These are phyloP conservation scores for Tylopilus sp. DNA, from an alignment of 768 basidiomycete genomes.

Conservation along the genomic window DNA sequence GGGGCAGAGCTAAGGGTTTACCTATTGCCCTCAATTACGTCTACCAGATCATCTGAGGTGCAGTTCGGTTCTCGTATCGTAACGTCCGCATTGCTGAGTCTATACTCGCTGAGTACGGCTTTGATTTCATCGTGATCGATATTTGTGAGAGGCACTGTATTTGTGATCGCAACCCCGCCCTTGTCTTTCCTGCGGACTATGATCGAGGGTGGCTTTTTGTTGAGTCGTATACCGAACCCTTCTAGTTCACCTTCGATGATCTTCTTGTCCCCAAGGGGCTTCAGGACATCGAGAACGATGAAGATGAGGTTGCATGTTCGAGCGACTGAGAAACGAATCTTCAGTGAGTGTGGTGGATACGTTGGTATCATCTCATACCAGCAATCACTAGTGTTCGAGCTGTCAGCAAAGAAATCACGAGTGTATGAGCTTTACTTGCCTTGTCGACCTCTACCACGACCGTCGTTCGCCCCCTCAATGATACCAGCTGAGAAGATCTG, in stretches of 20 bases:
- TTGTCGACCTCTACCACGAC: slow-evolving; percentile 94
- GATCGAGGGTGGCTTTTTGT: slow-evolving; percentile 91
- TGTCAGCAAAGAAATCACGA: slow-evolving; percentile 19
- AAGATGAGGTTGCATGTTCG: slow-evolving; percentile 98
- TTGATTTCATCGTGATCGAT: slow-evolving; percentile 96
- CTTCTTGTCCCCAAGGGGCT: slow-evolving; percentile 94
- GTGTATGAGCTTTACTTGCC: slow-evolving; percentile 40
- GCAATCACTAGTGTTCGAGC: slow-evolving; percentile 56
- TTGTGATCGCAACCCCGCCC: slow-evolving; percentile 90
- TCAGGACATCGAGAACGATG: slow-evolving; percentile 96
- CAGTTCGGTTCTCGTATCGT: slow-evolving; percentile 90
- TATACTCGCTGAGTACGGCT: slow-evolving; percentile 91
- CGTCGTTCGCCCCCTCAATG: slow-evolving; percentile 96
- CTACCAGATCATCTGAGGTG: slow-evolving; percentile 94
- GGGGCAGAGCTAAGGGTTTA: slow-evolving; percentile 19
- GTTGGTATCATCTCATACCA: slow-evolving; percentile 42
- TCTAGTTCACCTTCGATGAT: slow-evolving; percentile 91
- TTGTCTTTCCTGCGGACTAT: slow-evolving; percentile 83
- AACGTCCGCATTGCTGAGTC: slow-evolving; percentile 83
- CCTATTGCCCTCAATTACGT: slow-evolving; percentile 96
- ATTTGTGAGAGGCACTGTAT: slow-evolving; percentile 94
- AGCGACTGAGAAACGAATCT: slow-evolving; percentile 56
- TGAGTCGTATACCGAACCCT: slow-evolving; percentile 96
- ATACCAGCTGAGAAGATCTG: slow-evolving; percentile 69
- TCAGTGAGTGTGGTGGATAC: slow-evolving; percentile 6